A percentile compares a stretch with the other conserved stretches of the same genome.
Evolutionary conservation across 306 rosid species (phyloP).

Genomic region (Casuarina cunninghamiana): DNA sequence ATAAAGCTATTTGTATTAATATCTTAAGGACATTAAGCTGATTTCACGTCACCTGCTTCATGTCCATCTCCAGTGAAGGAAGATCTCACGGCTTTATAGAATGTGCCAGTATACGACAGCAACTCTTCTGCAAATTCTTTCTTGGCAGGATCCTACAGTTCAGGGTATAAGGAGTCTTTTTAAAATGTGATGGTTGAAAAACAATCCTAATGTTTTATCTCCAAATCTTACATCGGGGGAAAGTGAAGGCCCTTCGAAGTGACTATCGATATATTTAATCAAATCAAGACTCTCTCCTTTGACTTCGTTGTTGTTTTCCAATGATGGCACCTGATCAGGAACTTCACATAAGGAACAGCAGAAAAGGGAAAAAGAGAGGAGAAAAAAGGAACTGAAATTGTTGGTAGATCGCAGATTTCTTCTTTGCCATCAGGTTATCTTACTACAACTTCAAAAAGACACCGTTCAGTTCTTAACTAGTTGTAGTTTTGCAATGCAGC

Average conservation of each 20-base stretch:
- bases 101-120: constrained; percentile 53
- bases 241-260: constrained; percentile 68
- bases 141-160: constrained; percentile 51
- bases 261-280: constrained; percentile 57
- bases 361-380: no score
- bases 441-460: background rate
- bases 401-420: background rate
- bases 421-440: background rate
- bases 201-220: background rate
- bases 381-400: background rate
- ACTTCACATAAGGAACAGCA: background rate
- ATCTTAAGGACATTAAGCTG: constrained; percentile 19
- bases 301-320: constrained; percentile 63
- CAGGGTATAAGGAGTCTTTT: background rate
- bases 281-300: constrained; percentile 72
- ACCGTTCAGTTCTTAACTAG: background rate
- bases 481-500: background rate
- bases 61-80: constrained; percentile 59
- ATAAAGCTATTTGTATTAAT: background rate
- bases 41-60: constrained; percentile 50
- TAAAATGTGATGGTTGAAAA: constrained; percentile 1
- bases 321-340: constrained; percentile 46
- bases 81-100: constrained; percentile 46
- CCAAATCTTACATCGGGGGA: constrained; percentile 57
- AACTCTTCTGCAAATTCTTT: constrained; percentile 72